Evolutionary conservation across 306 rosid genomes (phyloP), one percentile per base, ranked within the genome.

Genomic region (Cicer arietinum): DNA sequence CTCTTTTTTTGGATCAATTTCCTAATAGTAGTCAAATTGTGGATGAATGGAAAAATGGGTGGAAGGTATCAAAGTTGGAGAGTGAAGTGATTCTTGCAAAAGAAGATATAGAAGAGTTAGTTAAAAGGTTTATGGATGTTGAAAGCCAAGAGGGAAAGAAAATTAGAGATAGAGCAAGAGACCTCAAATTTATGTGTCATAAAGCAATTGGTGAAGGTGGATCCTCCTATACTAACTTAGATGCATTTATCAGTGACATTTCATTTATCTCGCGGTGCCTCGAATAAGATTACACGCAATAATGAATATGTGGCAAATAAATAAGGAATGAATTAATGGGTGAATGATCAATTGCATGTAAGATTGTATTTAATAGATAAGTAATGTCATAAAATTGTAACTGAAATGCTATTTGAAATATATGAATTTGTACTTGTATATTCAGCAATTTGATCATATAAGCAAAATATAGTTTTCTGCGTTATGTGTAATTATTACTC

Each of bases 1-100:
- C 92, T 61, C 58, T 83, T 22, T 82, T 76, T 71, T 77, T 81
- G 70, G 93, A 89, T 73, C 89, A 86, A 79, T 66, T 77, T 46
- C 86, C 86, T 0, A 89, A 79, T 67, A 73, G 84, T 35, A 84
- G 73, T 75, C 79, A 78, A 71, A 79, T 84, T 45, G 86, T 74
- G 0, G 82, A 80, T 16, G 90, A 80, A 56, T 89, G 93, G 89
- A 83, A 57, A 73, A 71, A 82, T 73, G 90, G 90, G 17, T 66
- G 76, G 58, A 74, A 68, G 61, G 48, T 84, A 58, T 40, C 80
- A 52, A 47, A 59, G 30, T 80, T 30, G 64, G 84, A 11, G 7
- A 44, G 42, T 37, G 78, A 70, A n/a, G 50, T 47, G n/a, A 12
- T 48, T 1, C 69, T 73, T 12, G 68, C 48, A 10, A 80, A 74